Conservation (phyloP, 129 eudicot species). For the Lonicera japonica region DNA sequence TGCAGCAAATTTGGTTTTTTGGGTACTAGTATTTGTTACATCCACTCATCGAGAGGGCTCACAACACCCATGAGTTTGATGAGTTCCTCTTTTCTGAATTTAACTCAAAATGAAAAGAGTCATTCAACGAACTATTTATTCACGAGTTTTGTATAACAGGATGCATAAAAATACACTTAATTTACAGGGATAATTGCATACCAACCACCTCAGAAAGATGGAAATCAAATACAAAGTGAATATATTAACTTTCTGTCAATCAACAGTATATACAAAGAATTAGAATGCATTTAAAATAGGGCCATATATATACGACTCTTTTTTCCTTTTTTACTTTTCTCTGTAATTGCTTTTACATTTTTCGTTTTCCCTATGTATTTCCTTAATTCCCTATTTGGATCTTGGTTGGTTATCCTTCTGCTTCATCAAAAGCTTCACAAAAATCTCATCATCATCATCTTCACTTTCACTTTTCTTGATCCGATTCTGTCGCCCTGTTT, state of each 20-base stretch:
- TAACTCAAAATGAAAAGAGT: no score
- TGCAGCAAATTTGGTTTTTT: no score
- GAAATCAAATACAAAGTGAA: not conserved
- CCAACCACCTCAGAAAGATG: not conserved
- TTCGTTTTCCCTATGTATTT: not conserved
- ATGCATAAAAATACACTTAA: not conserved
- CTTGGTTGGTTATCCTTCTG: not conserved
- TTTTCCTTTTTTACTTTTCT: not conserved
- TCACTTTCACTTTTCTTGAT: constrained; percentile 17
- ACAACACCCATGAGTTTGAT: no score
- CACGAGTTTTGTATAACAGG: no score
- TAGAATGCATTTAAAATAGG: no score
- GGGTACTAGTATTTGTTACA: no score
- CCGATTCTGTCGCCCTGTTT: not conserved
- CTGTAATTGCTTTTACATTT: not conserved
- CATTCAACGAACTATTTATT: no score
- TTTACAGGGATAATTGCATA: not conserved
- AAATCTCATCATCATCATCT: constrained; percentile 13
- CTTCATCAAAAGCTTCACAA: constrained; percentile 14
- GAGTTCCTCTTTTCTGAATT: no score
- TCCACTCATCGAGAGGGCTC: no score
- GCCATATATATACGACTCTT: not conserved
- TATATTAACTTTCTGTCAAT: not conserved
- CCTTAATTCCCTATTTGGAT: not conserved
- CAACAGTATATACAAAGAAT: not conserved